Base-by-base conservation (phyloP, 2,329 filamentous ascomycete species). In the Zasmidium cellare region DNA sequence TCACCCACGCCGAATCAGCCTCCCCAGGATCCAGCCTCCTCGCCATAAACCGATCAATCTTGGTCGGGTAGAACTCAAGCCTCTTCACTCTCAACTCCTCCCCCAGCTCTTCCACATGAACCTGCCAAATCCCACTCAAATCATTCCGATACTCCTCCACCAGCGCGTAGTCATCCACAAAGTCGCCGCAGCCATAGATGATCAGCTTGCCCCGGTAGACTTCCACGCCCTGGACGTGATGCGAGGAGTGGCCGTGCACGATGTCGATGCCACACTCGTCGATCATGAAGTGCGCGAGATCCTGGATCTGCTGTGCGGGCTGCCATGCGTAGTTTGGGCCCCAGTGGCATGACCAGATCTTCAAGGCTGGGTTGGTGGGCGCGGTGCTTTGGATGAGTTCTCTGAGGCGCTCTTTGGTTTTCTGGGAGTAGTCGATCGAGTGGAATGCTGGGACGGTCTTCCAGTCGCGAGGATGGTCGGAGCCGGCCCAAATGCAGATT, bases 111-210 rank as follows among this genome's bases (percentile, higher is more conserved):
- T 53, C 53, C 2, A 76, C 69, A 51, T 59, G 50, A 53, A 77
- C 71, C 51, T 69, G 72, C 73, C 75, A 77, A 16, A 75, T 58
- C 19, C 71, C 75, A 16, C 74, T 72, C 12, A 77, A 58, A 65
- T 77, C 75, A 68, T 76, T 77, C 52, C 74, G 62, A 63, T 58
- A 77, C 41, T 67, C 62, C 22, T 50, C 53, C 53, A 69, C 63
- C n/a, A 76, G 16, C 2, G 69, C 71, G 67, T 77, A 77, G 63
- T 77, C 75, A 63, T 77, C 74, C n/a, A 77, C 71, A 60, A 76
- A 77, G 59, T 77, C 74, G 1, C 75, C 75, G 57, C 75, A 77
- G 0, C 75, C 75, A 45, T 76, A 77, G 1, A 77, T 71, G 47
- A 77, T 72, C 9, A 76, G 45, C 47, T 66, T 71, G 0, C 72